These are phyloP conservation scores for Phlebiopsis flavidoalba DNA, from an alignment of 768 basidiomycete genomes.

Conservation along the genomic window DNA sequence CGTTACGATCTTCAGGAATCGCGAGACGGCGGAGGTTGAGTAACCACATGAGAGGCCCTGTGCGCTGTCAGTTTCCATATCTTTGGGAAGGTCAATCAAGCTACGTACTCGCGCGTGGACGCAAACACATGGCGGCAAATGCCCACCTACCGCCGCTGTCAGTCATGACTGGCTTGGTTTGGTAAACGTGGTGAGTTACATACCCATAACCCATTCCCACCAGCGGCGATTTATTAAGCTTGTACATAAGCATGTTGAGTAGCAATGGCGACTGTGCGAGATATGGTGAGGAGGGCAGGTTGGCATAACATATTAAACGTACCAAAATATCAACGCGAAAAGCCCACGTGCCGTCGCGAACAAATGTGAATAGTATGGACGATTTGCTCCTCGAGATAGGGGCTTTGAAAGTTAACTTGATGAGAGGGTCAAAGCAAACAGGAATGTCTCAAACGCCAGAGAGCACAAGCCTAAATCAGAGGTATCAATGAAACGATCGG, in stretches of 20 bases:
- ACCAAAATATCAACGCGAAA: constrained; percentile 13
- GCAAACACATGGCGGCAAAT: constrained; percentile 4
- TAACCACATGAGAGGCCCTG: constrained; percentile 11
- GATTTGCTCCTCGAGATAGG: background rate
- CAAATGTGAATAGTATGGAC: constrained; percentile 6
- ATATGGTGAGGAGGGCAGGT: background rate
- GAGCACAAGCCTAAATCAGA: constrained; percentile 3
- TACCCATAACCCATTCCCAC: constrained; percentile 17
- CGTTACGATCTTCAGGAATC: background rate
- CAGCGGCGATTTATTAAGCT: constrained; percentile 9
- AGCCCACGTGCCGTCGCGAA: constrained; percentile 13
- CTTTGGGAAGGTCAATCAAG: background rate
- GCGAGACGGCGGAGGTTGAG: constrained; percentile 7
- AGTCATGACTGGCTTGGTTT: background rate
- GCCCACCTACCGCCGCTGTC: constrained; percentile 2
- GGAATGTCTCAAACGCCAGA: constrained; percentile 10
- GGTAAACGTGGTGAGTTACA: background rate
- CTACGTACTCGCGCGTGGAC: too few relatives aligned
- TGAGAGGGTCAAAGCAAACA: constrained; percentile 8
- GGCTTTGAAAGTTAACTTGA: constrained; percentile 10
- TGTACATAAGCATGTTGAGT: constrained; percentile 18
- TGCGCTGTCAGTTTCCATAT: background rate
- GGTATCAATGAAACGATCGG: background rate
- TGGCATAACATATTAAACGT: background rate
- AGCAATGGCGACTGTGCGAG: constrained; percentile 12